Percentiles rank a stretch among this genome's conserved stretches.
Conservation (phyloP, 2,329 filamentous ascomycete species). For the Didymella sp. region DNA sequence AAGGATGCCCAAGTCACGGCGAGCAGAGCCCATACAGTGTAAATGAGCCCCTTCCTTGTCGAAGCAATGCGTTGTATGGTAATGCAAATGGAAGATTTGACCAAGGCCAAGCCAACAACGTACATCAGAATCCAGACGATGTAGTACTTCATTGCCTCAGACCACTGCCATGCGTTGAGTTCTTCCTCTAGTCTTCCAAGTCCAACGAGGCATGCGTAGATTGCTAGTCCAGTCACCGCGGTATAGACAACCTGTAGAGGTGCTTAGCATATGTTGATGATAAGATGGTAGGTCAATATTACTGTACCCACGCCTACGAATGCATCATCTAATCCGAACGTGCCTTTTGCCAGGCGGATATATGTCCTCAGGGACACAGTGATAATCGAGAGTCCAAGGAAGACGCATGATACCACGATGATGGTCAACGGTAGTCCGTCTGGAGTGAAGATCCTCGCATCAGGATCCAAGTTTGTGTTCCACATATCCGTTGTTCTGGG, state of each 20-base stretch:
- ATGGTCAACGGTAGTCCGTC: conserved; percentile 30
- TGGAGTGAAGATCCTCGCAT: conserved; percentile 19
- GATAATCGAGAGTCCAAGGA: conserved; percentile 25
- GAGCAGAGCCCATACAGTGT: conserved; percentile 25
- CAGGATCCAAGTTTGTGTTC: conserved; percentile 21
- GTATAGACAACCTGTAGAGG: conserved; percentile 22
- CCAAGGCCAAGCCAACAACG: conserved; percentile 30
- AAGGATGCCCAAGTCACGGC: conserved; percentile 32
- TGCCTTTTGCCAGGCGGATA: conserved; percentile 25
- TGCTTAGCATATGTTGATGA: neutral
- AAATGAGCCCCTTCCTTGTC: conserved; percentile 24
- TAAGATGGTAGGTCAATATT: neutral
- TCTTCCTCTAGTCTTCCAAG: conserved; percentile 27
- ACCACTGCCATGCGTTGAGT: conserved; percentile 32
- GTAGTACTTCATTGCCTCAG: conserved; percentile 32
- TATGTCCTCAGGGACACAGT: conserved; percentile 28
- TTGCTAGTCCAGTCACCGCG: conserved; percentile 22
- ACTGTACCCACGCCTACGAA: conserved; percentile 28
- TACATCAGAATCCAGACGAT: conserved; percentile 37
- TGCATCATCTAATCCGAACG: conserved; percentile 27
- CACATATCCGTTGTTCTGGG: conserved; percentile 13
- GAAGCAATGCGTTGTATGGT: conserved; percentile 36
- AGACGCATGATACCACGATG: conserved; percentile 23
- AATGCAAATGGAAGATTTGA: conserved; percentile 36
- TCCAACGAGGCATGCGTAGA: conserved; percentile 27